Evolutionary conservation across 2,329 filamentous ascomycete species (phyloP), one percentile per base, ranked within the genome.

Genomic region (Eurotiales sp.): DNA sequence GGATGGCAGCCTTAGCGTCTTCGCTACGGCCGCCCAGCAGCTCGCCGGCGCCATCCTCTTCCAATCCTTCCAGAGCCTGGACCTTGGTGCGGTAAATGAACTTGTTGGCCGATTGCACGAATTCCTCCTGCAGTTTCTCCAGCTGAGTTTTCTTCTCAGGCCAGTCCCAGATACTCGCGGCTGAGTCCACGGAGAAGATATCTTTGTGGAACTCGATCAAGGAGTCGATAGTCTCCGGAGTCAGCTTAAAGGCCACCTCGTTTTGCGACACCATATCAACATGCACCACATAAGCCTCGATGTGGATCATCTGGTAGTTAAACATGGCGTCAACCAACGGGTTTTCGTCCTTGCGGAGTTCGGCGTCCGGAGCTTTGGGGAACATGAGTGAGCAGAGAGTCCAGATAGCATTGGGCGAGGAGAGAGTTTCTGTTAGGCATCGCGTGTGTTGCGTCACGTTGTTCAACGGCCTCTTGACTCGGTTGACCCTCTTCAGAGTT

Each of bases 261-360:
- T 95, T 93, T 72, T 91, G 87, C 64, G 95, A 84, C 54, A 99
- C 92, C 90, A 97, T 96, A 77, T 99, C 93, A 72, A 99, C 90
- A 72, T 97, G 92, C 55, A 99, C 93, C 62, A 97, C 92, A 71
- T 99, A 99, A 47, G 93, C 93, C 75, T 97, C 91, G 62, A 97
- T 77, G 69, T 96, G 90, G 65, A 96, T 78, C 66, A 96, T 82
- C 76, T 95, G 87, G 73, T 92, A 93, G 80, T 95, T 95, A 81
- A 88, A 90, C 57, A 96, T 76, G 57, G 88, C 88, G 73, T 96
- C 90, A 59, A 92, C 79, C 58, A 95, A 77, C 41, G 88, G 87
- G 67, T 95, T 88, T 46, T 83, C 76, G 67, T 96, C 90, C 71
- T 85, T 85, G 71, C 83, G 84, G 67, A 96, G 80, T 62, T 96